Conservation (phyloP, 768 basidiomycete genomes). For the Suillus luteus region DNA sequence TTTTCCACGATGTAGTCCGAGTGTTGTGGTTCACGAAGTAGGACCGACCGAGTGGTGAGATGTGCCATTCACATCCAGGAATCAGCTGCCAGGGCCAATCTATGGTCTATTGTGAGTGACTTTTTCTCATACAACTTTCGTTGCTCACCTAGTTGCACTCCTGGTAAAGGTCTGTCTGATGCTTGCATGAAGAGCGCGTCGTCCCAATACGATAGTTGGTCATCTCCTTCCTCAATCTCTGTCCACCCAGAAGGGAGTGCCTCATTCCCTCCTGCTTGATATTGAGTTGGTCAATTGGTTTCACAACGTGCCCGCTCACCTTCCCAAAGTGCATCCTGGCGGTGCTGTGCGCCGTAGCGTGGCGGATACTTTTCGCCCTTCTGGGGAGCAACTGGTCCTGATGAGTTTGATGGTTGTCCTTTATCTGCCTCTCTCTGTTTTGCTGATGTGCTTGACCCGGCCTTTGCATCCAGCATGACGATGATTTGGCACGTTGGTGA, state of each 20-base stretch:
- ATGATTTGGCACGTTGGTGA: too few relatives aligned
- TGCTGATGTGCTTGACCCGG: too few relatives aligned
- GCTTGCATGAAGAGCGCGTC: neutral
- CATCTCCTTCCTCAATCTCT: neutral
- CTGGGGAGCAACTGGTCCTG: neutral
- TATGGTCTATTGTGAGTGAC: neutral
- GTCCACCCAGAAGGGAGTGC: neutral
- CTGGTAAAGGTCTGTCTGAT: neutral
- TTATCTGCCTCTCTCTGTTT: neutral
- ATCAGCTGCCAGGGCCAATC: neutral
- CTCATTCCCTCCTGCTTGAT: neutral
- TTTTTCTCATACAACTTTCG: neutral
- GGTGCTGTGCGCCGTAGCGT: slow-evolving; percentile 1
- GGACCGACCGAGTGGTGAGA: neutral
- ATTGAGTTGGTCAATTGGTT: neutral
- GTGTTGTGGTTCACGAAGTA: neutral
- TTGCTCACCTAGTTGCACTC: neutral
- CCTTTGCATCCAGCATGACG: too few relatives aligned
- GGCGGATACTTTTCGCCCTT: too few relatives aligned
- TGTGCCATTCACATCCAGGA: neutral
- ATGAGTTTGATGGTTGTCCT: neutral
- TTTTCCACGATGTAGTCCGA: neutral
- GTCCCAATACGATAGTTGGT: rapidly evolving
- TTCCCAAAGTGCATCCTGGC: slow-evolving; percentile 5
- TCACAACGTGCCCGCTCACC: neutral